Percentiles rank a stretch among this genome's conserved stretches.
Evolutionary conservation across 2,329 filamentous ascomycete species (phyloP).

Genomic region (Blumeriella jaapii): DNA sequence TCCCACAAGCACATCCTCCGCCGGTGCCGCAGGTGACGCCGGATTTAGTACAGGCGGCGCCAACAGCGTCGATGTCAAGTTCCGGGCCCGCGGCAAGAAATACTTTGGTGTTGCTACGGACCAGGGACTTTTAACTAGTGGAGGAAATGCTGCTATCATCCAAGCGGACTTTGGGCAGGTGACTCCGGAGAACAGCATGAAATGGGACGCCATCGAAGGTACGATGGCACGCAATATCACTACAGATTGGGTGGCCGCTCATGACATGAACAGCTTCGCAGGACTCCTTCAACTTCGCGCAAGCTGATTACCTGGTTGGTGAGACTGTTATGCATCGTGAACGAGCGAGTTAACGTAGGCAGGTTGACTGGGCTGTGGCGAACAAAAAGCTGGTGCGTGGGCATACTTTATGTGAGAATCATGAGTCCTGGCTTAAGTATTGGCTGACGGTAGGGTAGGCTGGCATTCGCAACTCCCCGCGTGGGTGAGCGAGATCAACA

Average conservation of each 20-base stretch:
- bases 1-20: slow-evolving; percentile 2
- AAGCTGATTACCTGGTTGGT: slow-evolving; percentile 51
- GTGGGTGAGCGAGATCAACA: slow-evolving; percentile 46
- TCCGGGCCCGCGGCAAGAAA: slow-evolving; percentile 52
- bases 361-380: slow-evolving; percentile 45
- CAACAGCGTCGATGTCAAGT: slow-evolving; percentile 41
- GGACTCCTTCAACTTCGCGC: slow-evolving; percentile 39
- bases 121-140: slow-evolving; percentile 36
- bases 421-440: not conserved
- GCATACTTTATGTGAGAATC: slow-evolving; percentile 35
- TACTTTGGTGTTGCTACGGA: slow-evolving; percentile 52
- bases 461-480: slow-evolving; percentile 50
- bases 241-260: not conserved
- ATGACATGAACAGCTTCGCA: slow-evolving; percentile 5
- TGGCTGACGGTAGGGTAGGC: not conserved
- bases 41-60: slow-evolving; percentile 13
- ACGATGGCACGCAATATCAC: not conserved
- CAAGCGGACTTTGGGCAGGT: slow-evolving; percentile 51
- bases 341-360: slow-evolving; percentile 37
- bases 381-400: slow-evolving; percentile 51
- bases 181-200: slow-evolving; percentile 60
- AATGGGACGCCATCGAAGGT: slow-evolving; percentile 48
- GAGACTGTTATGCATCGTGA: slow-evolving; percentile 60
- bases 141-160: slow-evolving; percentile 44
- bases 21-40: slow-evolving; percentile 3